Percentiles rank a stretch among this genome's conserved stretches.
Conservation (phyloP, 2,329 filamentous ascomycete genomes). For the Aspergillus luchuensis region DNA sequence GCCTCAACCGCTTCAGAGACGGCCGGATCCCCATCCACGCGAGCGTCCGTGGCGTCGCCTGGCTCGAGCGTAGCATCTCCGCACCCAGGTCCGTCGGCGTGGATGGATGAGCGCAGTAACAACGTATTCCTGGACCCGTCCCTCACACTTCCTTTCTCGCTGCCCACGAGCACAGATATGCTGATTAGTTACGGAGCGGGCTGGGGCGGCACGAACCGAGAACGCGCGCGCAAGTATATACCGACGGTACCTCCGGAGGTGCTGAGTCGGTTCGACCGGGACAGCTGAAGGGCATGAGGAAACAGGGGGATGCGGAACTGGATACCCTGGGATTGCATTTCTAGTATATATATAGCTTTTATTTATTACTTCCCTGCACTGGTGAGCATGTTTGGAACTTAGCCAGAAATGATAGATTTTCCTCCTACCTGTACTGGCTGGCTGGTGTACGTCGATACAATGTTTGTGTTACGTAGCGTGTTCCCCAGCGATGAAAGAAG, state of each 20-base stretch:
- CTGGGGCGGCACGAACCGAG: slow-evolving; percentile 87
- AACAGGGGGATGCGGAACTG: neutral
- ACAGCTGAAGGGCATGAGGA: slow-evolving; percentile 20
- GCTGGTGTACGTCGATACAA: neutral
- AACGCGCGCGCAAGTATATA: slow-evolving; percentile 92
- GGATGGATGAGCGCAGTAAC: slow-evolving; percentile 31
- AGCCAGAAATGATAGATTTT: neutral
- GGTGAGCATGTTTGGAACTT: neutral
- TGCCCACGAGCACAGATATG: slow-evolving; percentile 97
- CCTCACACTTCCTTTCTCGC: slow-evolving; percentile 89
- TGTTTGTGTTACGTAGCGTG: neutral
- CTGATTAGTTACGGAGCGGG: slow-evolving; percentile 91
- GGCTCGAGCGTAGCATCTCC: slow-evolving; percentile 28
- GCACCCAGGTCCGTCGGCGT: slow-evolving; percentile 21
- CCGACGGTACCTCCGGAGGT: slow-evolving; percentile 94
- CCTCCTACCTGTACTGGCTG: neutral
- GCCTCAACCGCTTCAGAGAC: slow-evolving; percentile 15
- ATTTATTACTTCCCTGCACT: neutral
- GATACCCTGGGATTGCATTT: slow-evolving; percentile 10
- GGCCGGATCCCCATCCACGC: slow-evolving; percentile 25
- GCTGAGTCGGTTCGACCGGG: slow-evolving; percentile 76
- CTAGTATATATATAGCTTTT: slow-evolving; percentile 14
- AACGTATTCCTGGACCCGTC: slow-evolving; percentile 78
- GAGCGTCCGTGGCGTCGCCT: slow-evolving; percentile 24
- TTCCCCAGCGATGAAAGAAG: no score